These are phyloP conservation scores for Malassezia globosa DNA, from an alignment of 1,284 basidiomycete genomes.

Conservation along the genomic window DNA sequence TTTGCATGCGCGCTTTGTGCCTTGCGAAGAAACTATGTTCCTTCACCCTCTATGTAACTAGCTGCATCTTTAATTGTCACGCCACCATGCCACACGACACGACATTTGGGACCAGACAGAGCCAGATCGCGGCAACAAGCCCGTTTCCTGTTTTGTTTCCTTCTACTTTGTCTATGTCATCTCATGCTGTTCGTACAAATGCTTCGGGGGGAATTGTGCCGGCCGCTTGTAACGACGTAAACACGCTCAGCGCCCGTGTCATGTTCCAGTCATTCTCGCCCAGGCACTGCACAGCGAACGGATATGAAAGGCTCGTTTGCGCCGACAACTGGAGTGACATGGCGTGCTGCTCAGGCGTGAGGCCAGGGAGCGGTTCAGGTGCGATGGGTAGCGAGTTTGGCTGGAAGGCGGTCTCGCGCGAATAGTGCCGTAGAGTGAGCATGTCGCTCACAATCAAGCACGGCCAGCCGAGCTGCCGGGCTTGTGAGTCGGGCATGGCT, in stretches of 20 bases:
- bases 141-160: too few species aligned
- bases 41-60: too few species aligned
- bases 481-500: constrained; percentile 67
- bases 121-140: too few species aligned
- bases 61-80: too few species aligned
- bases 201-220: constrained; percentile 30
- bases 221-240: constrained; percentile 22
- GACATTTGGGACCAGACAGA: too few species aligned
- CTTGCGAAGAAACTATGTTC: too few species aligned
- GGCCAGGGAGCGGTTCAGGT: constrained; percentile 13
- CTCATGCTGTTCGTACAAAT: constrained; percentile 14
- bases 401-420: constrained; percentile 61
- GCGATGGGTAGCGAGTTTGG: constrained; percentile 20
- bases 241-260: constrained; percentile 38
- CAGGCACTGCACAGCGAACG: constrained; percentile 47
- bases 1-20: neutral
- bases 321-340: constrained; percentile 43
- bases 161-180: neutral
- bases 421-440: constrained; percentile 69
- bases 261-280: constrained; percentile 48
- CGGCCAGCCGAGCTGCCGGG: constrained; percentile 73
- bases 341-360: constrained; percentile 43
- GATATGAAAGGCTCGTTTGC: constrained; percentile 45
- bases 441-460: constrained; percentile 80
- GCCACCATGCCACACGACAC: too few species aligned